Evolutionary conservation across 2,329 filamentous ascomycete genomes (phyloP).

Genomic region (Lachnellula cervina): DNA sequence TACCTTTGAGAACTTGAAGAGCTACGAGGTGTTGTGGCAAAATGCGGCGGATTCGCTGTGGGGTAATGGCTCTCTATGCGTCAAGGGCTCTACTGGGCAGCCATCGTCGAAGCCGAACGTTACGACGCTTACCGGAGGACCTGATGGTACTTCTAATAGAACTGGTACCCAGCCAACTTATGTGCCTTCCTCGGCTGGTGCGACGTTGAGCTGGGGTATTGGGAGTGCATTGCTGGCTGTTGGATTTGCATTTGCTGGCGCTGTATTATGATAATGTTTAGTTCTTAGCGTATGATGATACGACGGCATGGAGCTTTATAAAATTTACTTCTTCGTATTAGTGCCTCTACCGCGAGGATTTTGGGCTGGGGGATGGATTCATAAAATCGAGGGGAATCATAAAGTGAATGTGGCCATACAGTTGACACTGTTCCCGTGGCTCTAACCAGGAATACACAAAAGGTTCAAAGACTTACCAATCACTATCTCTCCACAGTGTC

Average conservation of each 20-base stretch:
- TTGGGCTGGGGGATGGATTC: not conserved
- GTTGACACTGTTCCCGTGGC: no score
- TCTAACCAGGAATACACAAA: no score
- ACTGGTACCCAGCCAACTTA: not conserved
- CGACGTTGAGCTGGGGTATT: not conserved
- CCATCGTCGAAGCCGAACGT: not conserved
- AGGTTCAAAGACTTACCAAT: no score
- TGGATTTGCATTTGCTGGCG: not conserved
- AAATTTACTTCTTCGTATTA: not conserved
- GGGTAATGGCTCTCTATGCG: constrained; percentile 24
- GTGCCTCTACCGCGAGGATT: not conserved
- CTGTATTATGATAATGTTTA: not conserved
- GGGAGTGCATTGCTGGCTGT: not conserved
- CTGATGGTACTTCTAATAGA: not conserved
- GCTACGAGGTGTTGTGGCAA: constrained; percentile 45
- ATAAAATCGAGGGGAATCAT: not conserved
- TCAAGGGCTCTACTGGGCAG: not conserved
- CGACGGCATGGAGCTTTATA: not conserved
- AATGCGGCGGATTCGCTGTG: constrained; percentile 34
- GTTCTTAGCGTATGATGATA: not conserved
- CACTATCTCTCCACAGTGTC: no score
- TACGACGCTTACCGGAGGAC: not conserved
- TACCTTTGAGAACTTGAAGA: constrained; percentile 44
- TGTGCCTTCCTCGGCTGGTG: not conserved
- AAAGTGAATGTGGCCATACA: not conserved